These are phyloP conservation scores for Lyophyllum semitale DNA, from an alignment of 768 basidiomycete genomes.

Conservation along the genomic window DNA sequence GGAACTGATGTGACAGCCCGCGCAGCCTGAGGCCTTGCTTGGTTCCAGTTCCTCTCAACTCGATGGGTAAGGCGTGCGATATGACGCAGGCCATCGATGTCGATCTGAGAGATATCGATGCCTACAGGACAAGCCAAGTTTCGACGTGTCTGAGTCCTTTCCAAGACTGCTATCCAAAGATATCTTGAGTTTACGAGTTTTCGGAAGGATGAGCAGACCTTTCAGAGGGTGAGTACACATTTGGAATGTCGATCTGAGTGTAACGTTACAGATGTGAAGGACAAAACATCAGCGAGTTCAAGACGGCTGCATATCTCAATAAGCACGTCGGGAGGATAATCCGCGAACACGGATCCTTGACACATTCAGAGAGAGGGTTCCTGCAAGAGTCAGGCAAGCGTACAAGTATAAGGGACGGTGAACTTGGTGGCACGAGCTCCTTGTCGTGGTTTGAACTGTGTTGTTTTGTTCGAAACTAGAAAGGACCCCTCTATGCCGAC, in stretches of 20 bases:
- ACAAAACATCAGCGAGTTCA: slow-evolving; percentile 8
- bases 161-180: slow-evolving; percentile 14
- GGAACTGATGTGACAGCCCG: slow-evolving; percentile 8
- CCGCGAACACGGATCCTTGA: neutral
- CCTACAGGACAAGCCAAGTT: slow-evolving; percentile 10
- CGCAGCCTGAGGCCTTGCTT: neutral
- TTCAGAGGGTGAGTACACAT: neutral
- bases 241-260: neutral
- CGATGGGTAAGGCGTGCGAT: slow-evolving; percentile 9
- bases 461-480: too few relatives aligned
- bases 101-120: slow-evolving; percentile 8
- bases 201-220: slow-evolving; percentile 15
- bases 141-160: neutral
- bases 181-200: slow-evolving; percentile 8
- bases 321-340: neutral
- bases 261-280: slow-evolving; percentile 9
- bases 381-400: too few relatives aligned
- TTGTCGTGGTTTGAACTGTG: too few relatives aligned
- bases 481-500: too few relatives aligned
- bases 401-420: too few relatives aligned
- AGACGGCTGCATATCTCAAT: slow-evolving; percentile 5
- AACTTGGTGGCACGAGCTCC: too few relatives aligned
- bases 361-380: neutral
- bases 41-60: slow-evolving; percentile 13
- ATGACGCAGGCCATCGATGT: slow-evolving; percentile 5